Evolutionary conservation across 257 asterid species (phyloP), one percentile per base, ranked within the genome.

Genomic region (Leonotis leonurus): DNA sequence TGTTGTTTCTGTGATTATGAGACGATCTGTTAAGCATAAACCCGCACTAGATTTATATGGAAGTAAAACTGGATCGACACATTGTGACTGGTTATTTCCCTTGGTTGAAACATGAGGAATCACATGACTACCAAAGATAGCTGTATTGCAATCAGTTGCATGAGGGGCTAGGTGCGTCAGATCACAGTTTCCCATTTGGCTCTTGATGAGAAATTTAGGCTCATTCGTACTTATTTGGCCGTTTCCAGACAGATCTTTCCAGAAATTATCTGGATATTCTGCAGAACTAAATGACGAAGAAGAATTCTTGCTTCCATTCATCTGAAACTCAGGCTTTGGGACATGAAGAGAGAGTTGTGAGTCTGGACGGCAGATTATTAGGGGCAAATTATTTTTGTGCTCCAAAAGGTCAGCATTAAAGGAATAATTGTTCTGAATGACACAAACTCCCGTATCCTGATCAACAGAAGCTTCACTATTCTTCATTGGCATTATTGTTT

Each of bases 331-430:
- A 40, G 65, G 60, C 30, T 68, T 66, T 45, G 80, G 62, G 74
- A 40, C 59, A 45, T 60, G 73, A 40, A 58, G 45, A 21, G 54
- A 24, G 70, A 62, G 53, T 51, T 74, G 71, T 62, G 75, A 65
- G 66, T 70, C 72, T 10, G 70, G 75, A 14, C 30, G 72, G 40
- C 83, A 73, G 52, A 48, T 54, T 59, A 72, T 72, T 68, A 57
- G 70, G 10, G 78, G 77, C 63, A 74, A 74, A 56, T 71, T 72
- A 17, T 9, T 20, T 53, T 69, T 77, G 56, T 69, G 72, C 65
- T 75, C 80, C 61, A 39, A 10, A 14, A 62, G 29, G 10, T 70
- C 51, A 24, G 55, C 68, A 58, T 70, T 60, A 21, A 63, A 45
- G 32, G 18, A 48, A 75, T 49, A 59, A 24, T 67, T 71, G 36